A percentile compares a stretch with the other conserved stretches of the same genome.
These are phyloP conservation scores for Pseudogymnoascus sp. DNA, from an alignment of 2,329 filamentous ascomycete species.

Conservation along the genomic window DNA sequence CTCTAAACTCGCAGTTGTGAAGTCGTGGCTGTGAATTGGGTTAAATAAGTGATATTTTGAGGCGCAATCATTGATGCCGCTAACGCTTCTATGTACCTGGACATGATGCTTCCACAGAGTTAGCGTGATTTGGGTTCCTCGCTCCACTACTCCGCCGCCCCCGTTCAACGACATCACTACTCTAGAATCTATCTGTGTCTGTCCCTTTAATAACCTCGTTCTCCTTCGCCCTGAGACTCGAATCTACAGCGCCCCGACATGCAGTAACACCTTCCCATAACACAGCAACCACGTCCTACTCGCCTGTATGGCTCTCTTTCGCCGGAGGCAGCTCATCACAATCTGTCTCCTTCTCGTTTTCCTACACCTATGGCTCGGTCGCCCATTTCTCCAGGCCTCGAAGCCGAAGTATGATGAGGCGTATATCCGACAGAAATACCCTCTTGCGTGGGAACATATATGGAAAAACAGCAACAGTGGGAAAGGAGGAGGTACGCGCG, in stretches of 20 bases:
- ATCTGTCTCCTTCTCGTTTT: neutral
- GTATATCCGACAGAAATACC: neutral
- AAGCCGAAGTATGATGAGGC: neutral
- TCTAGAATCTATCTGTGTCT: neutral
- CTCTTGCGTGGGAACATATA: neutral
- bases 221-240: neutral
- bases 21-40: neutral
- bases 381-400: neutral
- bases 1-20: neutral
- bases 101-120: neutral
- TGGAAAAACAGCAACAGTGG: neutral
- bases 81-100: neutral
- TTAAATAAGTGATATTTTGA: neutral
- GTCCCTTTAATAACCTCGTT: neutral
- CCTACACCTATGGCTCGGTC: slow-evolving; percentile 6
- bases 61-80: neutral
- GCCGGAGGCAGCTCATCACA: slow-evolving; percentile 1
- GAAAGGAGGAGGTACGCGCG: slow-evolving; percentile 4
- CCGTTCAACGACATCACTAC: neutral
- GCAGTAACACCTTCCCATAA: neutral
- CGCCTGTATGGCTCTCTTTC: neutral
- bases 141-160: neutral
- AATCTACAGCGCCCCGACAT: neutral
- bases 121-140: neutral
- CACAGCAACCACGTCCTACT: neutral